These are phyloP conservation scores for Agarophyton chilense DNA, from an alignment of 23 red algal genomes.

Conservation along the genomic window DNA sequence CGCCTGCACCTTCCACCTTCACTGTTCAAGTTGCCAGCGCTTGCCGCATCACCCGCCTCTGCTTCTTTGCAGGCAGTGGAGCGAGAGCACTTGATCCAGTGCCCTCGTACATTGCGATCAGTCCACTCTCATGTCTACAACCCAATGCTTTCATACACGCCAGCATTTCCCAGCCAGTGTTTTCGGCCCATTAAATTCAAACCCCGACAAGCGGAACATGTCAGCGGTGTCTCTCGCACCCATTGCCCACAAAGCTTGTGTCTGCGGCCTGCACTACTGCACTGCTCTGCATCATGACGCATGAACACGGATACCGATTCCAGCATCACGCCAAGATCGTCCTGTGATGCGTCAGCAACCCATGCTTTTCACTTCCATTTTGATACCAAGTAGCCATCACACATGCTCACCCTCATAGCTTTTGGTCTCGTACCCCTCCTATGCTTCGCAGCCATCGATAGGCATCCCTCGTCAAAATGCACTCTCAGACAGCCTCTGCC, in stretches of 20 bases:
- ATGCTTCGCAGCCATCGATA: not conserved
- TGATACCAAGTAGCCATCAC: not conserved
- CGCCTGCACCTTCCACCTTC: too few relatives aligned
- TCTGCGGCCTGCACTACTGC: not conserved
- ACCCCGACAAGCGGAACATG: not conserved
- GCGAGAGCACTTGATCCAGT: too few relatives aligned
- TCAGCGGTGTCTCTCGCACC: not conserved
- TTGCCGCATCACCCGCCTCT: too few relatives aligned
- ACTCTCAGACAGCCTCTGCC: not conserved
- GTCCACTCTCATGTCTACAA: too few relatives aligned
- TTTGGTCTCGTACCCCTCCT: not conserved
- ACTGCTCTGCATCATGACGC: not conserved
- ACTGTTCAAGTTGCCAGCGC: too few relatives aligned
- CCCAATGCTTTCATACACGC: too few relatives aligned
- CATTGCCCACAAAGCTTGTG: not conserved
- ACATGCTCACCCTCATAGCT: not conserved
- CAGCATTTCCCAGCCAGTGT: not conserved
- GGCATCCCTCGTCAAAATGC: conserved; percentile 26
- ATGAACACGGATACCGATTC: not conserved
- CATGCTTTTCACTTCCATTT: not conserved
- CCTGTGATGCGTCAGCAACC: not conserved
- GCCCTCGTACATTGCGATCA: too few relatives aligned
- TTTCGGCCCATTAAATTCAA: not conserved
- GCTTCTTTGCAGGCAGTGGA: too few relatives aligned
- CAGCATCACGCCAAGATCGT: not conserved